phyloP scores from a whole-genome alignment of 768 basidiomycete genomes.

The Amyloporia xantha region DNA sequence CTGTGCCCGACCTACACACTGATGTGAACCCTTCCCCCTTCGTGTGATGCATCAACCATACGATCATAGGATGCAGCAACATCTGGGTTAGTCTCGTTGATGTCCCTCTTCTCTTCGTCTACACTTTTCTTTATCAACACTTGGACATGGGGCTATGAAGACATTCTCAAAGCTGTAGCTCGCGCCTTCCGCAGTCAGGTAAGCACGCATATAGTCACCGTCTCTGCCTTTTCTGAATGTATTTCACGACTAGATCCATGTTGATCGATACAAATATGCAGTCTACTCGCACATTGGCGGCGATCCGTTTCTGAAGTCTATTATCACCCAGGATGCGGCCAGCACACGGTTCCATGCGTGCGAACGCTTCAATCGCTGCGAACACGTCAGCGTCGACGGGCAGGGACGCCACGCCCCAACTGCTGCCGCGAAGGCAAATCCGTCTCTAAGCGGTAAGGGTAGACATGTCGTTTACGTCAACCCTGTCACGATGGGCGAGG shows the following conservation, averaged over 20 bases:
- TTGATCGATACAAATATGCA: conserved; percentile 80
- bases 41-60: not conserved
- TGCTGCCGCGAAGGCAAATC: conserved; percentile 8
- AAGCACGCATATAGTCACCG: not conserved
- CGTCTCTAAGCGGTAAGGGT: conserved; percentile 23
- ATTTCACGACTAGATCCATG: conserved; percentile 57
- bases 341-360: conserved; percentile 90
- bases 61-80: conserved; percentile 63
- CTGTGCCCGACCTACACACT: no score
- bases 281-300: conserved; percentile 56
- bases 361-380: conserved; percentile 74
- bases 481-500: conserved; percentile 65
- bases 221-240: not conserved
- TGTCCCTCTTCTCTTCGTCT: conserved; percentile 55
- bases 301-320: conserved; percentile 46
- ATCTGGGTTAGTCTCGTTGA: conserved; percentile 58
- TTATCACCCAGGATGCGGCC: conserved; percentile 54
- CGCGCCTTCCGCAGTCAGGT: conserved; percentile 60
- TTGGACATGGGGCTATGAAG: conserved; percentile 98
- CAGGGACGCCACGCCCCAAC: conserved; percentile 9
- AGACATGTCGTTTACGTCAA: conserved; percentile 77
- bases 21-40: no score
- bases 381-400: conserved; percentile 41
- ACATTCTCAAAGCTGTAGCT: conserved; percentile 72
- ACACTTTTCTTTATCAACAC: conserved; percentile 83